These are phyloP conservation scores for Tetrapisispora taiwanensis DNA, from an alignment of 805 yeast species.

Conservation along the genomic window DNA sequence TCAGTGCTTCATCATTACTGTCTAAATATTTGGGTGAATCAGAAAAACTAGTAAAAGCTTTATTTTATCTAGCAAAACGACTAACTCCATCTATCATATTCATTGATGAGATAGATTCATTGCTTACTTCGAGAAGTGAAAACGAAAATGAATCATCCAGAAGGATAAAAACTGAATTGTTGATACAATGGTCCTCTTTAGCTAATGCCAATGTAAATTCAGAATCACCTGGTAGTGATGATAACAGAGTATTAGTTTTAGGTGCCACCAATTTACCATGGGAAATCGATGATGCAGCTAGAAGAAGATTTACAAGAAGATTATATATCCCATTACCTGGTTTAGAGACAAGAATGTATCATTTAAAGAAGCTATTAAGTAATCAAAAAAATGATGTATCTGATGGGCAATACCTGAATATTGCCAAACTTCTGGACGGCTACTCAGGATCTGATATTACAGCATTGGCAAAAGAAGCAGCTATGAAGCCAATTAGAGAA, in stretches of 20 bases:
- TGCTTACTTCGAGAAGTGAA: constrained; percentile 68
- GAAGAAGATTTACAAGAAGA: constrained; percentile 85
- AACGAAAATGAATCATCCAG: constrained; percentile 83
- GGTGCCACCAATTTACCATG: constrained; percentile 97
- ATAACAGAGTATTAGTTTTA: constrained; percentile 68
- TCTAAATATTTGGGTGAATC: constrained; percentile 78
- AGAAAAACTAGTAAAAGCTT: constrained; percentile 83
- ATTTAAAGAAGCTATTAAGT: constrained; percentile 55
- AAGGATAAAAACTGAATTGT: constrained; percentile 84
- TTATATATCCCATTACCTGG: constrained; percentile 95
- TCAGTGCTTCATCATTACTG: constrained; percentile 82
- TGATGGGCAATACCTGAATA: constrained; percentile 49
- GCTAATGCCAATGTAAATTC: constrained; percentile 75
- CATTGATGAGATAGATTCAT: constrained; percentile 92
- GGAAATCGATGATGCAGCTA: constrained; percentile 96
- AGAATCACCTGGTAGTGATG: constrained; percentile 31
- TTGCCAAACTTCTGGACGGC: constrained; percentile 65
- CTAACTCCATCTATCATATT: constrained; percentile 90
- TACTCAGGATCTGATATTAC: constrained; percentile 92
- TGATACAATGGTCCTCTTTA: constrained; percentile 91
- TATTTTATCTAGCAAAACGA: constrained; percentile 75
- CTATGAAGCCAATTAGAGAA: constrained; percentile 92
- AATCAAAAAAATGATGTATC: constrained; percentile 59
- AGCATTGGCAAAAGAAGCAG: constrained; percentile 93
- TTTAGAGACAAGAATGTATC: constrained; percentile 65